These are phyloP conservation scores for Silene vulgaris DNA, from an alignment of 179 eudicot species.

Conservation along the genomic window DNA sequence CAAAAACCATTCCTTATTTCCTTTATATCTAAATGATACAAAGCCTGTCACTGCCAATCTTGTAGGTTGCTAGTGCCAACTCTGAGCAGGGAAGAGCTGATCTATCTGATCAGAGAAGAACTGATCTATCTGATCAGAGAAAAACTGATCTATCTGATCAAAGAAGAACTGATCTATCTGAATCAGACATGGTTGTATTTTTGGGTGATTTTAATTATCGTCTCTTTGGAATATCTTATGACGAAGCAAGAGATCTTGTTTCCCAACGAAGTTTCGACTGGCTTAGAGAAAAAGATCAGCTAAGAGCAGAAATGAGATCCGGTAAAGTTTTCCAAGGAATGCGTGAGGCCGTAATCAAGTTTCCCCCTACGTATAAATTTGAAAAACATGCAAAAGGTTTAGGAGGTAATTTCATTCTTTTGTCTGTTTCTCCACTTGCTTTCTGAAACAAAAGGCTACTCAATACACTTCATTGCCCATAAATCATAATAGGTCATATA, in stretches of 20 bases:
- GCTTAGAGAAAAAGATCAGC: constrained; percentile 95
- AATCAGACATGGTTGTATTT: constrained; percentile 88
- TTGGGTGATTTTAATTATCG: constrained; percentile 92
- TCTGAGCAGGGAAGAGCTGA: constrained; percentile 66
- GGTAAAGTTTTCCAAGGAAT: constrained; percentile 98
- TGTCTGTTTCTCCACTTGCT: constrained; percentile 6
- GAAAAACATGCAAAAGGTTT: constrained; percentile 78
- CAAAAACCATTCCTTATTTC: neutral
- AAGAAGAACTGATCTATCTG: constrained; percentile 73
- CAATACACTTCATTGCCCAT: neutral
- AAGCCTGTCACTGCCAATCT: constrained; percentile 3
- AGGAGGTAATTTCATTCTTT: constrained; percentile 58
- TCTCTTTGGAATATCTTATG: constrained; percentile 97
- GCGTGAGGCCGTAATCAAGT: constrained; percentile 86
- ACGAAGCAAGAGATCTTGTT: constrained; percentile 96
- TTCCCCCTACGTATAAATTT: constrained; percentile 97
- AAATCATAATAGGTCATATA: neutral
- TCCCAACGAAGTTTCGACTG: constrained; percentile 98
- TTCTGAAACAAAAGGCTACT: neutral
- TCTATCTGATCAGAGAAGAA: constrained; percentile 49
- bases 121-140: constrained; percentile 61
- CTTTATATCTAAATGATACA: constrained; percentile 10
- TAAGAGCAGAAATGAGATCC: constrained; percentile 93
- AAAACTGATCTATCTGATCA: constrained; percentile 38
- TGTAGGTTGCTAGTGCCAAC: constrained; percentile 44